Evolutionary conservation across 257 asterid genomes (phyloP).

Genomic region (Solanum corneliomulleri): DNA sequence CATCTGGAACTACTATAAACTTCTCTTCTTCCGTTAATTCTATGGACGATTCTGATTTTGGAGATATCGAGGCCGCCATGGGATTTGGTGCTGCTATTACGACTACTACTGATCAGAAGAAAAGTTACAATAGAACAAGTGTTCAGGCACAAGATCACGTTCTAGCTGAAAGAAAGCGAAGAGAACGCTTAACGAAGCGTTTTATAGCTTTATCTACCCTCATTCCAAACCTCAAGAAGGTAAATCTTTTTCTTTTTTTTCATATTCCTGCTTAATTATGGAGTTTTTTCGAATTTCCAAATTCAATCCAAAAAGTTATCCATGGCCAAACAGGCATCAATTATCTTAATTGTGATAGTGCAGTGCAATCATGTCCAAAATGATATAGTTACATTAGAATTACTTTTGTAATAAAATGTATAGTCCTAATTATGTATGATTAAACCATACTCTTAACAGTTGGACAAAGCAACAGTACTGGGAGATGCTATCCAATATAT

Average conservation of each 20-base stretch:
- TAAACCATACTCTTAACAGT: neutral
- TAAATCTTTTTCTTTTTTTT: neutral
- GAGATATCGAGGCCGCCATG: neutral
- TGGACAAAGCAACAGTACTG: constrained; percentile 20
- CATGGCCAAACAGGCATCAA: neutral
- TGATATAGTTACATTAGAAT: neutral
- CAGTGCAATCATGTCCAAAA: neutral
- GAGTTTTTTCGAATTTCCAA: neutral
- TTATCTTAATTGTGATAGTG: neutral
- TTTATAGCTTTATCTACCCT: constrained; percentile 10
- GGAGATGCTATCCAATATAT: constrained; percentile 16
- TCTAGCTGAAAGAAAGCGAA: constrained; percentile 10
- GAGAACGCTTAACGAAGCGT: constrained; percentile 2
- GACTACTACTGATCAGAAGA: neutral
- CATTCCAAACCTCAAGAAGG: constrained; percentile 22
- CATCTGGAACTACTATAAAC: neutral
- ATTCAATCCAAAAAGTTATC: neutral
- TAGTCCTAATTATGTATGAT: too few relatives aligned
- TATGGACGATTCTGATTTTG: neutral
- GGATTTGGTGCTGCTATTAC: neutral
- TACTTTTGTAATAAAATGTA: neutral
- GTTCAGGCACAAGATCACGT: constrained; percentile 18
- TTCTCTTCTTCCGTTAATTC: neutral
- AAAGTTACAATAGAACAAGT: neutral
- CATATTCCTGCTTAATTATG: neutral